A percentile compares a stretch with the other conserved stretches of the same genome.
These are phyloP conservation scores for Euphorbia schlechtendalii DNA, from an alignment of 441 rosid species.

Conservation along the genomic window DNA sequence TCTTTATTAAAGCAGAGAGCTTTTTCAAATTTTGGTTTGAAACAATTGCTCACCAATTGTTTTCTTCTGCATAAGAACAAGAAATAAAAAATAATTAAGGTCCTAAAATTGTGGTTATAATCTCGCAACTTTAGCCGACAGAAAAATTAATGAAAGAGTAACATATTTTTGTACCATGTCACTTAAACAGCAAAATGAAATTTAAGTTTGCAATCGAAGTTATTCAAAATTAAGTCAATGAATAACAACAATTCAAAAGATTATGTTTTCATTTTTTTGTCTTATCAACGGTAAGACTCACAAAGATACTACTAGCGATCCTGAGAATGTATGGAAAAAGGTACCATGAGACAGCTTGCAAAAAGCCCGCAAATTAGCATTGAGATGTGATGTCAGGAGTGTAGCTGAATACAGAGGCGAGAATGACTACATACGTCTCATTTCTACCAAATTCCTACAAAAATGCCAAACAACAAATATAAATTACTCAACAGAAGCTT, in stretches of 20 bases:
- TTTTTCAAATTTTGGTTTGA: no score
- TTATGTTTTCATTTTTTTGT: slow-evolving; percentile 14
- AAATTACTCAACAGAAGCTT: not conserved
- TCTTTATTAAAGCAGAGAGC: no score
- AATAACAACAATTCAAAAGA: slow-evolving; percentile 23
- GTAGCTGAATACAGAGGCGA: slow-evolving; percentile 54
- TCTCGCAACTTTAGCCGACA: no score
- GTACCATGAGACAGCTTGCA: slow-evolving; percentile 96
- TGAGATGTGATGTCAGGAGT: slow-evolving; percentile 60
- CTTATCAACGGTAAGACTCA: slow-evolving; percentile 74
- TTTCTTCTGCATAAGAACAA: no score
- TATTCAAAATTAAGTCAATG: slow-evolving; percentile 11
- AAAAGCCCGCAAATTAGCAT: slow-evolving; percentile 64
- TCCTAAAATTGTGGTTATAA: no score
- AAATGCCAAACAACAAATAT: not conserved
- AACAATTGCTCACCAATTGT: no score
- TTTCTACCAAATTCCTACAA: slow-evolving; percentile 63
- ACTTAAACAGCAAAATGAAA: not conserved
- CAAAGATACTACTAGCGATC: slow-evolving; percentile 91
- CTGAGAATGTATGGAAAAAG: slow-evolving; percentile 84
- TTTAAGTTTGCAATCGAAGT: slow-evolving; percentile 14
- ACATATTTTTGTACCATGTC: no score
- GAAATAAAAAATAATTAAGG: no score
- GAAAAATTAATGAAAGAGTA: no score
- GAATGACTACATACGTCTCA: slow-evolving; percentile 63